These are phyloP conservation scores for Blastobotrys serpentis DNA, from an alignment of 1,139 yeast species.

Conservation along the genomic window DNA sequence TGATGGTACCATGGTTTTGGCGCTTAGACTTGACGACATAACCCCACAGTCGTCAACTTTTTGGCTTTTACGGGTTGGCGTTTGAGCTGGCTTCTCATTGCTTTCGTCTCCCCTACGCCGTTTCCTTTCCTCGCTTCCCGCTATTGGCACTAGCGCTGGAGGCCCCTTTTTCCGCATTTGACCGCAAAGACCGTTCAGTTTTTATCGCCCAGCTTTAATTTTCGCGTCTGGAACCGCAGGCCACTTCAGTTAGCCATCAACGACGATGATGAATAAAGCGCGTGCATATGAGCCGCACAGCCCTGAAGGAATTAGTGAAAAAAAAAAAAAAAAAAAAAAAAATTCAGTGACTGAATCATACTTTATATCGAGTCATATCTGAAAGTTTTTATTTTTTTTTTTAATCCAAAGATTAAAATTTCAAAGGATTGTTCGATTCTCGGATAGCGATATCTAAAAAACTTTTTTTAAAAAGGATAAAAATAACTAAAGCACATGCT, in stretches of 20 bases:
- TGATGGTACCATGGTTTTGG: too few species aligned
- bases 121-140: not conserved
- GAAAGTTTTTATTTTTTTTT: not conserved
- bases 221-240: too few species aligned
- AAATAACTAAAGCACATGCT: slow-evolving; percentile 2
- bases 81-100: not conserved
- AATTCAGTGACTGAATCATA: not conserved
- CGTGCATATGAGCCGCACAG: not conserved
- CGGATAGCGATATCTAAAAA: too few species aligned
- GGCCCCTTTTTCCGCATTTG: slow-evolving; percentile 3
- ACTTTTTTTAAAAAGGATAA: not conserved
- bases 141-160: not conserved
- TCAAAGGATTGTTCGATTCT: too few species aligned
- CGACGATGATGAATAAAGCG: too few species aligned
- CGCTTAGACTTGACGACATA: too few species aligned
- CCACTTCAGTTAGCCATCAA: too few species aligned
- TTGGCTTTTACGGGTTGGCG: slow-evolving; percentile 4
- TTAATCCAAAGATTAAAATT: too few species aligned
- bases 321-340: not conserved
- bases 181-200: too few species aligned
- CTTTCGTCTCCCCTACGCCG: not conserved
- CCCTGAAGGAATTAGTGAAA: not conserved
- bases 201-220: too few species aligned
- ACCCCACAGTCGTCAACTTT: too few species aligned
- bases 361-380: not conserved